Evolutionary conservation across 495 filamentous ascomycete species (phyloP).

Genomic region (Aspergillus ellipticus): DNA sequence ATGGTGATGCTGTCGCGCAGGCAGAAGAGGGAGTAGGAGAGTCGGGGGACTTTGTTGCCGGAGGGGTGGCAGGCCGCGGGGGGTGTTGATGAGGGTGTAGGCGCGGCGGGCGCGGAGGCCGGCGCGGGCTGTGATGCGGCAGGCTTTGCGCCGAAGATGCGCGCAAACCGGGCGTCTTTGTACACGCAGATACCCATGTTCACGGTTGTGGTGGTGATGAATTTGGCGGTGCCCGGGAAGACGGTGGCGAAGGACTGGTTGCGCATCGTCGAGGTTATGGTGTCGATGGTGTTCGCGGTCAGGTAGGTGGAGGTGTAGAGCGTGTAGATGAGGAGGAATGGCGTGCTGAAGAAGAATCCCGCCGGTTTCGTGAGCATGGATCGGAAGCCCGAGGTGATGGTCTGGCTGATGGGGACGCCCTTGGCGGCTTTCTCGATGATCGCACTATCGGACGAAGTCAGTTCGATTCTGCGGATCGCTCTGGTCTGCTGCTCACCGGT

Average conservation of each 20-base stretch:
- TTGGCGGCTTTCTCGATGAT: slow-evolving; percentile 97
- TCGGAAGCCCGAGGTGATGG: slow-evolving; percentile 59
- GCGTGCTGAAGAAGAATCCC: slow-evolving; percentile 68
- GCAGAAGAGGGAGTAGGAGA: slow-evolving; percentile 76
- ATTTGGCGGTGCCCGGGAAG: slow-evolving; percentile 75
- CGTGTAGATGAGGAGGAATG: slow-evolving; percentile 82
- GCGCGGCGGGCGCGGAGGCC: neutral
- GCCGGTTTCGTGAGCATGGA: slow-evolving; percentile 66
- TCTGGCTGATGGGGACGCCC: slow-evolving; percentile 63
- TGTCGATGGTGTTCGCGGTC: slow-evolving; percentile 87
- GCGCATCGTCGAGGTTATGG: slow-evolving; percentile 61
- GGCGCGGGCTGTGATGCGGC: slow-evolving; percentile 10
- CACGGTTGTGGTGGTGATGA: slow-evolving; percentile 72
- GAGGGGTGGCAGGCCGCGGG: slow-evolving; percentile 23
- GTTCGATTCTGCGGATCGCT: neutral
- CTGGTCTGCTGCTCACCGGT: slow-evolving; percentile 57
- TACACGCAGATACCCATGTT: slow-evolving; percentile 90
- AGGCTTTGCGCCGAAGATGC: slow-evolving; percentile 63
- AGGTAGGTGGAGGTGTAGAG: slow-evolving; percentile 90
- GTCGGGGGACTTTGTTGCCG: slow-evolving; percentile 32
- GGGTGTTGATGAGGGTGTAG: slow-evolving; percentile 39
- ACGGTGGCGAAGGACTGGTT: slow-evolving; percentile 54
- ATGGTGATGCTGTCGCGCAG: slow-evolving; percentile 85
- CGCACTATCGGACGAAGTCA: slow-evolving; percentile 48
- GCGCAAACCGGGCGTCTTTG: slow-evolving; percentile 86